These are phyloP conservation scores for Phytophthora sansomeana DNA, from an alignment of 352 stramenopile genomes.

Conservation along the genomic window DNA sequence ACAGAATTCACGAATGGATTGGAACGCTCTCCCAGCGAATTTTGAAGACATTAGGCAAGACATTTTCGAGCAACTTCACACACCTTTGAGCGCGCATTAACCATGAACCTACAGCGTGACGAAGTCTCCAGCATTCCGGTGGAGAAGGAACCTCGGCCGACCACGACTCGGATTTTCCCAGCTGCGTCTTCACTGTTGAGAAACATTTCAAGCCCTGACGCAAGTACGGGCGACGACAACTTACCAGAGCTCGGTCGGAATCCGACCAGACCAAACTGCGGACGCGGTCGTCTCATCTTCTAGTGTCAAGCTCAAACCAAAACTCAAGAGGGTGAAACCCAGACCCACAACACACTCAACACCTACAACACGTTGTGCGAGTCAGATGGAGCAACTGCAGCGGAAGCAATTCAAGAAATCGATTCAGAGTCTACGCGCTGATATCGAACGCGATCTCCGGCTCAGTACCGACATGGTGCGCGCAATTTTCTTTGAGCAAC, in stretches of 20 bases:
- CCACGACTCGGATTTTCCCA: background rate
- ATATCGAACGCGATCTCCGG: conserved; percentile 26
- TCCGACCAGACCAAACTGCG: background rate
- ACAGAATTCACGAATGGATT: conserved; percentile 21
- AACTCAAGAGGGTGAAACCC: background rate
- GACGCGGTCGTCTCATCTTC: conserved; percentile 4
- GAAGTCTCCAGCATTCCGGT: background rate
- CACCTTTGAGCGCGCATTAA: background rate
- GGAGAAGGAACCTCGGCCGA: background rate
- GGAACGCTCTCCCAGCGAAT: conserved; percentile 19
- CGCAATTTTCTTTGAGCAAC: conserved; percentile 16
- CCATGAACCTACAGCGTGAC: background rate
- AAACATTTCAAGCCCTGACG: conserved; percentile 1
- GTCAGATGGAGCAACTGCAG: conserved; percentile 19
- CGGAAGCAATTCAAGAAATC: conserved; percentile 23
- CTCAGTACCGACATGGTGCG: conserved; percentile 11
- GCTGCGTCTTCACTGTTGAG: background rate
- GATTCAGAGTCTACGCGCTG: conserved; percentile 5
- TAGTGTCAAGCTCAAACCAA: background rate
- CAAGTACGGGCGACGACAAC: background rate
- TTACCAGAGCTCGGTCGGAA: background rate
- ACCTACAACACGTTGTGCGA: conserved; percentile 18
- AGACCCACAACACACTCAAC: background rate
- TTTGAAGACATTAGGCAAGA: conserved; percentile 36
- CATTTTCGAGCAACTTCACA: conserved; percentile 29